Base-by-base conservation (phyloP, 1,284 basidiomycete genomes). In the Mycena citricolor region DNA sequence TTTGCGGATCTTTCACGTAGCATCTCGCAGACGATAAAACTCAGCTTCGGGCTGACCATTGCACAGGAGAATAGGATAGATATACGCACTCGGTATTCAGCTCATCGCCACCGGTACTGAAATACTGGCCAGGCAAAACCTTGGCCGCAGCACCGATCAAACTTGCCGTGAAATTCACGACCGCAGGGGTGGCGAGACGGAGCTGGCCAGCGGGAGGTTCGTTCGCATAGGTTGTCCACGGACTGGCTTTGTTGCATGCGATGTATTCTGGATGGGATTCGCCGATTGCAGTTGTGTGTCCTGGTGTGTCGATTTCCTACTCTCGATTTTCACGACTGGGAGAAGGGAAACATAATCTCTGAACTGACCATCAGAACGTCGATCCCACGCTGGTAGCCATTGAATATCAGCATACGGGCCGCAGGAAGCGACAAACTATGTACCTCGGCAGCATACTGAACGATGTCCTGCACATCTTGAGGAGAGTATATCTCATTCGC, bases 101-200 rank as follows among this genome's bases (percentile, higher is more conserved):
- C 62, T 94, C 90, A 58, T 94, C 91, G 0, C 90, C 90, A 1
- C 91, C 91, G 0, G 87, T 87, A 54, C 79, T 81, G 58, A 94
- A 80, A 44, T 86, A 72, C 21, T 62, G 71, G 8, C 80, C 78
- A 1, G 79, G 76, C 47, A 86, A 73, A 26, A 77, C 63, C 19
- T 34, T 22, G 4, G 59, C 51, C 13, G 53, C 52, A 8, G 57
- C 54, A 3, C 35, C 50, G 50, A 84, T 69, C 17, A 86, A 59
- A 6, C 60, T 61, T 4, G 64, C 57, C 4, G 76, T 72, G 53
- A 77, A 82, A 12, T 69, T 63, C 36, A 67, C 58, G 0, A 69
- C 73, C 5, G 58, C 58, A 28, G 66, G 56, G 5, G 76, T 72
- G 4, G 86, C 79, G 51, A 91, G 69, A 28, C 84, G 81, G 21